Evolutionary conservation across 2,329 filamentous ascomycete genomes (phyloP).

Genomic region (Lanzia echinophila): DNA sequence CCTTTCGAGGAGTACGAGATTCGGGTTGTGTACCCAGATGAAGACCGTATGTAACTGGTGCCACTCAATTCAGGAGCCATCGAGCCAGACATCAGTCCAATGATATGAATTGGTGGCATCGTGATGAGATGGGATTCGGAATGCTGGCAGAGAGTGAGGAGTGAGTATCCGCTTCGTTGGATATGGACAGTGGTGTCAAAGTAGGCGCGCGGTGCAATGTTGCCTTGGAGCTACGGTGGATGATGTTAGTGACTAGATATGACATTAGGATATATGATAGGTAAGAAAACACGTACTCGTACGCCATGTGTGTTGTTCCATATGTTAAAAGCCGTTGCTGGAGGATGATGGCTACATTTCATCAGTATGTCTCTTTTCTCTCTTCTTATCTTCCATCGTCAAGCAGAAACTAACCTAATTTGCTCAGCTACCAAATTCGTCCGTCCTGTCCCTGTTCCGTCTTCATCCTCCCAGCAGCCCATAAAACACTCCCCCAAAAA

Average conservation of each 20-base stretch:
- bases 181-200: conserved; percentile 91
- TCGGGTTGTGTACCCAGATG: conserved; percentile 77
- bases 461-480: conserved; percentile 80
- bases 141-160: conserved; percentile 62
- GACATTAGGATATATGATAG: background rate
- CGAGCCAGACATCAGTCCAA: conserved; percentile 76
- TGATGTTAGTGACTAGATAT: background rate
- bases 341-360: conserved; percentile 69
- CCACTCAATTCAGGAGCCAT: conserved; percentile 89
- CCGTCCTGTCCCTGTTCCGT: conserved; percentile 50
- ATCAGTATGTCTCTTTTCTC: conserved; percentile 1
- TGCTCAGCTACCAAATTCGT: conserved; percentile 89
- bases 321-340: conserved; percentile 88
- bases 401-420: conserved; percentile 46
- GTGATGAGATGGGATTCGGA: conserved; percentile 73
- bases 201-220: conserved; percentile 91
- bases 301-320: conserved; percentile 80
- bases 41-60: conserved; percentile 76
- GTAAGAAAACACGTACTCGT: conserved; percentile 15
- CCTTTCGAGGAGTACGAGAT: conserved; percentile 90
- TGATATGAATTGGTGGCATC: conserved; percentile 83
- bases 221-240: conserved; percentile 57
- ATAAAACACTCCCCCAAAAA: conserved; percentile 92
- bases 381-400: background rate
- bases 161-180: conserved; percentile 85